A percentile compares a stretch with the other conserved stretches of the same genome.
Conservation (phyloP, 2,329 filamentous ascomycete genomes). For the Alternaria tenuissima region DNA sequence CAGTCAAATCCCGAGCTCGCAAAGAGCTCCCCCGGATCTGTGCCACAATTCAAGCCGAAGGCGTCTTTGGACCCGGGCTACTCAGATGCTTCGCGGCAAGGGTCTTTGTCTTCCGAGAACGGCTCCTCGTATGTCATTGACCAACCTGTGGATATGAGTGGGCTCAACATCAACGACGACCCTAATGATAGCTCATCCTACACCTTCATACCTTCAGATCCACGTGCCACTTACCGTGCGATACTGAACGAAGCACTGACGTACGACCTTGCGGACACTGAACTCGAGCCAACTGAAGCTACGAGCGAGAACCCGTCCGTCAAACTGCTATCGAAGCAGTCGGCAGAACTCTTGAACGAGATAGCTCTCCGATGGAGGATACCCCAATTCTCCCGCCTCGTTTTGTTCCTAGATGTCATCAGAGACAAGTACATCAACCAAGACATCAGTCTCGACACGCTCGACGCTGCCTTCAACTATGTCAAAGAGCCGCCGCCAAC, state of each 20-base stretch:
- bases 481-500: slow-evolving; percentile 76
- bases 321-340: slow-evolving; percentile 74
- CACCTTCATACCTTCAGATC: slow-evolving; percentile 87
- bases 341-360: slow-evolving; percentile 83
- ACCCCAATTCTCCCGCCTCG: slow-evolving; percentile 79
- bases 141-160: slow-evolving; percentile 71
- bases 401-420: slow-evolving; percentile 84
- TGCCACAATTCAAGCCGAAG: slow-evolving; percentile 65
- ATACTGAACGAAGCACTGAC: slow-evolving; percentile 79
- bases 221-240: slow-evolving; percentile 82
- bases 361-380: slow-evolving; percentile 89
- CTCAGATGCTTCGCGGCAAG: slow-evolving; percentile 56
- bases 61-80: slow-evolving; percentile 53
- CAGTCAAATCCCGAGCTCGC: slow-evolving; percentile 85
- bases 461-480: slow-evolving; percentile 84
- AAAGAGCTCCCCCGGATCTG: slow-evolving; percentile 71
- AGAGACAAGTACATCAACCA: slow-evolving; percentile 85
- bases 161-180: slow-evolving; percentile 67
- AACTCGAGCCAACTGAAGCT: slow-evolving; percentile 59
- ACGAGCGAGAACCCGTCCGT: slow-evolving; percentile 59
- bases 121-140: slow-evolving; percentile 68
- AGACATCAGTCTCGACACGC: slow-evolving; percentile 79
- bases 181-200: slow-evolving; percentile 70
- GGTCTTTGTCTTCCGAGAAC: slow-evolving; percentile 54
- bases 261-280: slow-evolving; percentile 65